Base-by-base conservation (phyloP, 1,139 yeast species). In the Yamadazyma taylorii region DNA sequence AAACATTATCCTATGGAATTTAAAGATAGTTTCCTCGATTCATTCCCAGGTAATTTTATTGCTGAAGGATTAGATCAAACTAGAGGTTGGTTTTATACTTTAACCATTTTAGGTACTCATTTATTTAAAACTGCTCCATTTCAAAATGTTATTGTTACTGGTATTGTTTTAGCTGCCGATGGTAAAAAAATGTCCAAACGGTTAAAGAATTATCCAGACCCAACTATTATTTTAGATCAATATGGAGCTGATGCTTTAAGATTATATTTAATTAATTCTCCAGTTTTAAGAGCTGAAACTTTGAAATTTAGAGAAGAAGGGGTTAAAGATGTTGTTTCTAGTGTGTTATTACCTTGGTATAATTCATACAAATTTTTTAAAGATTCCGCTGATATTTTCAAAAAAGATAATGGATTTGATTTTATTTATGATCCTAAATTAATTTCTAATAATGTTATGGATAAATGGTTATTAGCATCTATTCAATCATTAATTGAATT, bases 161-260 rank as follows among this genome's bases (percentile, higher is more conserved):
- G 99, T 73, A 86, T 94, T 59, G 96, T 94, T 30, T 77, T 94
- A 51, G 99, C 99, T 36, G 81, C 94, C 34, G 99, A 94, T 61
- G 99, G 99, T 65, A 94, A 90, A 72, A 94, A 94, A 73, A 94
- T 94, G 99, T 92, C 98, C 33, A 94, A 94, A 75, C 82, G 97
- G 57, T 79, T 94, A 60, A 90, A 94, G 75, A 94, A 94, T 66
- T 94, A 94, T 63, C 99, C 99, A 42, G 97, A 92, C 69, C 97
- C 98, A 47, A 74, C 72, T 47, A 64, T 79, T 51, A 83, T 94
- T 43, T 75, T 94, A 59, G 76, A 85, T 48, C 81, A 81, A 59
- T 90, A 87, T 58, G 99, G 99, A 73, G 96, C 99, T 33, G 99
- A 92, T 73, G 96, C 99, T 22, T 75, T 92, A 56, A 84, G 99